These are phyloP conservation scores for Perkinsus marinus DNA, from an alignment of 169 alveolate species.

Conservation along the genomic window DNA sequence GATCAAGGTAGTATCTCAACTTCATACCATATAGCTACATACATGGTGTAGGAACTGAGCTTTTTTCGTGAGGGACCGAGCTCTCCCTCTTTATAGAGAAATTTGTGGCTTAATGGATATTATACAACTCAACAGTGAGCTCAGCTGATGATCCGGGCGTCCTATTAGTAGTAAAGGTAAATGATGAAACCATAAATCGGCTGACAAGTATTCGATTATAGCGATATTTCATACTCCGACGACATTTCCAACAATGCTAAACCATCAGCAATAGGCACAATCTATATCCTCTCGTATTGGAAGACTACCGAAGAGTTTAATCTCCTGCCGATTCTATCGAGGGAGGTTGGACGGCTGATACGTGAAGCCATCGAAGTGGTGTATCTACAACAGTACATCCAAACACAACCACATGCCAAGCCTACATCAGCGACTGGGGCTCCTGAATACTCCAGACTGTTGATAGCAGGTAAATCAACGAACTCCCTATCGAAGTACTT, in stretches of 20 bases:
- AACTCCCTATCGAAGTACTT: conserved; percentile 25
- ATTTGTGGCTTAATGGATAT: too few relatives aligned
- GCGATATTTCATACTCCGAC: not conserved
- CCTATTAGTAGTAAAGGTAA: not conserved
- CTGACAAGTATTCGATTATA: not conserved
- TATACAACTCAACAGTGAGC: not conserved
- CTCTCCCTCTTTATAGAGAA: too few relatives aligned
- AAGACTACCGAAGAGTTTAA: too few relatives aligned
- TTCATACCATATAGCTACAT: too few relatives aligned
- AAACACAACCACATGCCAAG: not conserved
- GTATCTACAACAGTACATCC: not conserved
- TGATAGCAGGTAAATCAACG: conserved; percentile 14
- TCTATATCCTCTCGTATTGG: too few relatives aligned
- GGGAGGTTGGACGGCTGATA: not conserved
- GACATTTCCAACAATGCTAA: not conserved
- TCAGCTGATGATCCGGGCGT: not conserved
- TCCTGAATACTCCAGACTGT: not conserved
- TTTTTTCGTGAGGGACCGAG: too few relatives aligned
- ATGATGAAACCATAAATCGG: not conserved
- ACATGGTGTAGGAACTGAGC: too few relatives aligned
- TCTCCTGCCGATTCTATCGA: too few relatives aligned
- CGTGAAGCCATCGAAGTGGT: not conserved
- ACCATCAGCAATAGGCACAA: not conserved
- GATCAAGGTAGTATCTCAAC: too few relatives aligned
- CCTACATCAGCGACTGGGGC: not conserved